Evolutionary conservation across 768 basidiomycete species (phyloP), one percentile per base, ranked within the genome.

Genomic region (Exidia glandulosa): DNA sequence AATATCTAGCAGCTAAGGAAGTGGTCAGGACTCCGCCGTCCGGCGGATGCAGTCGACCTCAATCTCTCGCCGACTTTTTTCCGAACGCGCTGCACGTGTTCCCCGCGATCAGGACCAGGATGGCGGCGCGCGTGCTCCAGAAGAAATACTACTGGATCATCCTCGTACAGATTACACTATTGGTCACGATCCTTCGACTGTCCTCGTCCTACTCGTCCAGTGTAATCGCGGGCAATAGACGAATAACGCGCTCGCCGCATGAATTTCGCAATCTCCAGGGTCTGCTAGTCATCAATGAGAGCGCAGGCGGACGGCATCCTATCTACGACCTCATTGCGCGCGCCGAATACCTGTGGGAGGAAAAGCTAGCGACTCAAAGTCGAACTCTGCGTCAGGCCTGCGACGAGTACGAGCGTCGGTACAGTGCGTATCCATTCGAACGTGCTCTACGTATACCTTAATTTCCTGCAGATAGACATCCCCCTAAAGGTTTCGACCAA

Each of bases 401-500:
- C 0, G 59, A 61, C 7, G 77, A 79, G 60, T 78, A 78, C 58
- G 67, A 63, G 57, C 63, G 69, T 19, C 66, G 74, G 12, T 75
- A 75, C 30, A 65, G 36, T 54, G 19, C 30, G 50, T 29, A 4
- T 54, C 50, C 41, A 19, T 45, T 9, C 19, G 16, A 4, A 13
- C 19, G 27, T 27, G 25, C 9, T 25, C 50, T 27, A 9, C 9
- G 19, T 19, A 37, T 27, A 29, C 7, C 14, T 31, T 25, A 14
- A 12, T 14, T 27, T 25, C 57, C 23, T 6, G 9, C 34, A 58
- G 57, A 64, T 33, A 68, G 73, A 13, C 57, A 63, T 3, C 77
- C 78, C 0, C 77, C 77, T 4, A 69, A 66, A 33, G 79, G 79
- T 2, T 79, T 79, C 60, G 76, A 78, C 31, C 71, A 72, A 33